Base-by-base conservation (phyloP, 2,329 filamentous ascomycete genomes). In the Ascochyta clinopodiicola region DNA sequence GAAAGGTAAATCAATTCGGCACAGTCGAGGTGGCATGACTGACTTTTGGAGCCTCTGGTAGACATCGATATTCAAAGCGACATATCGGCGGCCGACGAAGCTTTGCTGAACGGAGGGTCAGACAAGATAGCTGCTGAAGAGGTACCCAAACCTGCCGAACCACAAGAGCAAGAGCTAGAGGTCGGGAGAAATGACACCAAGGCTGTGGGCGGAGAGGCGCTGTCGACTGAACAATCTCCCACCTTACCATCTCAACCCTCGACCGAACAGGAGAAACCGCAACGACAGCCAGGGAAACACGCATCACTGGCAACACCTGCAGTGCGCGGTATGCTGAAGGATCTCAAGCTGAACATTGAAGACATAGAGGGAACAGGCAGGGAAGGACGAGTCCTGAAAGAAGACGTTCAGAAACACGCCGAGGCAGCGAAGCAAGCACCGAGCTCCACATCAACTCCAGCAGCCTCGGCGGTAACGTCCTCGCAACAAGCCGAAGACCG, bases 51-150 rank as follows among this genome's bases (percentile, higher is more conserved):
- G 85, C 89, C 93, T 13, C 87, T 97, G 70, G 89, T 96, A 62
- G 94, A 98, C 71, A 97, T 98, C 60, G 94, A 98, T 75, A 93
- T 97, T 63, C 86, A 91, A 68, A 90, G 90, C 56, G 88, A 88
- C 34, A 87, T 88, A 61, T 88, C 86, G 61, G 79, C 85, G 47
- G 86, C 86, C 57, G 86, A 89, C 63, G 74, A 77, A 64, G 77
- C 73, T 44, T 70, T 78, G 10, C 64, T 73, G 21, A 71, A 78
- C 56, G 70, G 75, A 44, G 71, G 57, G 37, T 62, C 64, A 31
- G 64, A 58, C 27, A 72, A 69, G 39, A 68, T 66, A 44, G 54
- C 67, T 21, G 60, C 64, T 32, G 63, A 65, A 46, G 58, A 63
- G 17, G 36, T 44, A 15, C 15, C 61, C 25, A 58, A 69, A 36